Conservation (phyloP, 768 basidiomycete species). For the Dictyophora rubrovolvata region DNA sequence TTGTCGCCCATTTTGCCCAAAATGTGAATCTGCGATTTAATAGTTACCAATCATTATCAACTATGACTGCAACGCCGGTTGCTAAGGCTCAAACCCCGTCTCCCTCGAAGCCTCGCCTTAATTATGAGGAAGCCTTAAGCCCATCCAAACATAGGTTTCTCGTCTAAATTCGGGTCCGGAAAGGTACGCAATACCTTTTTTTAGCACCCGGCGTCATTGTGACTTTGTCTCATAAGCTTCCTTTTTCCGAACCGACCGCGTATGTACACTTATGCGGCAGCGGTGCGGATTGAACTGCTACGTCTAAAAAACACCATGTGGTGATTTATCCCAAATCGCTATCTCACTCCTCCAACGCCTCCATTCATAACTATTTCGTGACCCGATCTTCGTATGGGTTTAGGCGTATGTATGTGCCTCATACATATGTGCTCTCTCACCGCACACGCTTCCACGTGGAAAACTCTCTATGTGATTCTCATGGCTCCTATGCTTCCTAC, state of each 20-base stretch:
- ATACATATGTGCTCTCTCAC: too few relatives aligned
- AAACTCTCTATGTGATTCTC: too few relatives aligned
- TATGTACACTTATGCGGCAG: too few relatives aligned
- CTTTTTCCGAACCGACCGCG: neutral
- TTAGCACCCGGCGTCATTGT: neutral
- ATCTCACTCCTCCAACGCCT: too few relatives aligned
- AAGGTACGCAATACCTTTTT: neutral
- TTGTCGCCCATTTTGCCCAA: too few relatives aligned
- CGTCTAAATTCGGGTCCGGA: neutral
- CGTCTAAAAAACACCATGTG: too few relatives aligned
- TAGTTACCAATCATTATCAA: neutral
- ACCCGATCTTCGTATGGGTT: neutral
- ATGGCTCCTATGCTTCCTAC: too few relatives aligned
- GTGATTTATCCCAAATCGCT: too few relatives aligned
- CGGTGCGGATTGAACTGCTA: too few relatives aligned
- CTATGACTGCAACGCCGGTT: neutral
- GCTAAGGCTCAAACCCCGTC: neutral
- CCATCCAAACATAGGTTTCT: too few relatives aligned
- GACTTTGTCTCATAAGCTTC: neutral
- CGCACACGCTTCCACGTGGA: too few relatives aligned
- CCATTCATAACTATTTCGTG: neutral
- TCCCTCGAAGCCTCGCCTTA: neutral
- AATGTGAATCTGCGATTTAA: neutral
- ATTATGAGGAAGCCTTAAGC: neutral
- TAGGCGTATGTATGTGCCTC: neutral